Percentiles rank a stretch among this genome's conserved stretches.
Evolutionary conservation across 2,329 filamentous ascomycete genomes (phyloP).

Genomic region (Ophiostoma sp.): DNA sequence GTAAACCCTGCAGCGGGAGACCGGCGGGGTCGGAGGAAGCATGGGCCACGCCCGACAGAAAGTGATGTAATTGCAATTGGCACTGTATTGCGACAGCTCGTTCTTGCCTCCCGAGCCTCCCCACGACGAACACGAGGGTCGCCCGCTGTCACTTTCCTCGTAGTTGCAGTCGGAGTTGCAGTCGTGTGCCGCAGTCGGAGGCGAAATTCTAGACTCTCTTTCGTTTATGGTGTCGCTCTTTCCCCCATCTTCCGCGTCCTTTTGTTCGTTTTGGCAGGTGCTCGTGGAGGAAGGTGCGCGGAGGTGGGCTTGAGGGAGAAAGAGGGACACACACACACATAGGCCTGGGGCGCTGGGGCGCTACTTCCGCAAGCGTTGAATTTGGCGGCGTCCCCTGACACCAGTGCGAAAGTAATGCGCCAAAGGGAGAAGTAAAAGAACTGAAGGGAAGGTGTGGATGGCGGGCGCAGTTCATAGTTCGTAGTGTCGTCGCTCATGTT

Average conservation of each 20-base stretch:
- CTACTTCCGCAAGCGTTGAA: conserved; percentile 13
- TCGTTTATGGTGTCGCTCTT: neutral
- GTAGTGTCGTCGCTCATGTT: neutral
- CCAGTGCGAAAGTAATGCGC: neutral
- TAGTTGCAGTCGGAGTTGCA: neutral
- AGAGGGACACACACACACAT: neutral
- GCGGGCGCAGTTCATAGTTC: neutral
- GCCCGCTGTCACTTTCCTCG: neutral
- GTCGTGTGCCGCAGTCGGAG: neutral
- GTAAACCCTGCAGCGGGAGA: conserved; percentile 4
- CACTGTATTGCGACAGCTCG: neutral
- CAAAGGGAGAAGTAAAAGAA: neutral
- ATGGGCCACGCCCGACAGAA: neutral
- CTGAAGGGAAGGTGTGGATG: neutral
- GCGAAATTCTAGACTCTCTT: neutral
- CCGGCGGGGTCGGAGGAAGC: conserved; percentile 18
- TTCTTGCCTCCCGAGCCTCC: neutral
- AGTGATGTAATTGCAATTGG: conserved; percentile 18
- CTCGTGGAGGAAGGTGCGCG: neutral
- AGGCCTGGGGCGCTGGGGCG: neutral
- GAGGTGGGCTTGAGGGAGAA: neutral
- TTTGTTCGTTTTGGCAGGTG: conserved; percentile 3
- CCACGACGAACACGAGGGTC: neutral
- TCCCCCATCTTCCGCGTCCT: neutral
- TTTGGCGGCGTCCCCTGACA: conserved; percentile 10